phyloP scores from a whole-genome alignment of 2,329 filamentous ascomycete genomes.

The Hypoxylon sp. region DNA sequence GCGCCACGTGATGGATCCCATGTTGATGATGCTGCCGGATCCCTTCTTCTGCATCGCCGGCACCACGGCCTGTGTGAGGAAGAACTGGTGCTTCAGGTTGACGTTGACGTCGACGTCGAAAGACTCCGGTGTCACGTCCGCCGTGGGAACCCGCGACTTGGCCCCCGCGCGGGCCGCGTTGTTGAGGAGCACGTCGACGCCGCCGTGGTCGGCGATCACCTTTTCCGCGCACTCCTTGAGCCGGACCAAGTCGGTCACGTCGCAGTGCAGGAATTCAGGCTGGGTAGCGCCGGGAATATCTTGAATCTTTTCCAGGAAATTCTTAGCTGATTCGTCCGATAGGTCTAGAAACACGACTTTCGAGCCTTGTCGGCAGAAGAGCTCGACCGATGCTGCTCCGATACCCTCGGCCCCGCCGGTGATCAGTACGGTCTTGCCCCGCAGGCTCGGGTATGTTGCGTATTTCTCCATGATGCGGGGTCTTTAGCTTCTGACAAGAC shows the following conservation, averaged over 20 bases:
- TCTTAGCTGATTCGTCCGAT: conserved; percentile 43
- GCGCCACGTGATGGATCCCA: conserved; percentile 51
- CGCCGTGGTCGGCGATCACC: conserved; percentile 43
- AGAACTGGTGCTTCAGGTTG: conserved; percentile 57
- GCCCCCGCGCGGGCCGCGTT: conserved; percentile 47
- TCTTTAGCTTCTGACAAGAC: no score
- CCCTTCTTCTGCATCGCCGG: conserved; percentile 47
- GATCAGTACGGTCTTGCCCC: conserved; percentile 53
- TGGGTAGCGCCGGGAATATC: conserved; percentile 30
- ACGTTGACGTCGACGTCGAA: conserved; percentile 55
- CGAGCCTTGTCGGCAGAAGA: conserved; percentile 56
- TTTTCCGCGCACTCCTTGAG: conserved; percentile 47
- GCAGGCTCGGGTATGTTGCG: conserved; percentile 54
- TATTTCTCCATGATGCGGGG: conserved; percentile 40
- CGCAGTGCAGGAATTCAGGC: conserved; percentile 54
- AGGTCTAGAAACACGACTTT: conserved; percentile 56
- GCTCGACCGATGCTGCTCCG: conserved; percentile 54
- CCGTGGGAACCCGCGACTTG: conserved; percentile 43
- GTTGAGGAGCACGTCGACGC: conserved; percentile 49
- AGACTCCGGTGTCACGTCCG: conserved; percentile 50
- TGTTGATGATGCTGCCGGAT: conserved; percentile 51
- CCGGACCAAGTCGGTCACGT: conserved; percentile 50
- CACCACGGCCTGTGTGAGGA: conserved; percentile 51
- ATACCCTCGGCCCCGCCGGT: conserved; percentile 59
- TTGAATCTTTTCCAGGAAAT: conserved; percentile 44